A percentile compares a stretch with the other conserved stretches of the same genome.
Conservation (phyloP, 2,329 filamentous ascomycete genomes). For the Phialocephala sp. region DNA sequence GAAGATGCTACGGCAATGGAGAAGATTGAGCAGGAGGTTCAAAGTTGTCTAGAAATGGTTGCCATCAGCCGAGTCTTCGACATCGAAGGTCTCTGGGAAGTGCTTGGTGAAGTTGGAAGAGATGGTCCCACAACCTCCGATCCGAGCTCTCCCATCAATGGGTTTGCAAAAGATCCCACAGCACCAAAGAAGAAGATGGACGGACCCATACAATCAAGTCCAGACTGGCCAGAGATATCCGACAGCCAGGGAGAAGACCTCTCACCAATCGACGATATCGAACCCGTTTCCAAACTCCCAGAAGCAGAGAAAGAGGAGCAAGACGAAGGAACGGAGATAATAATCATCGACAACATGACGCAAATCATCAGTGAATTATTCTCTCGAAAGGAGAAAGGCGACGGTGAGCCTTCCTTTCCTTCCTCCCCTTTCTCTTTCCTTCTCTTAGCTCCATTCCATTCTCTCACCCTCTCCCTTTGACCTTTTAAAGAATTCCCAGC, state of each 20-base stretch:
- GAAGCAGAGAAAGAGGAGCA: not conserved
- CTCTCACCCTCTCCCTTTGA: too few species aligned
- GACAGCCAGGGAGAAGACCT: slow-evolving; percentile 30
- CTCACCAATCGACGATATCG: not conserved
- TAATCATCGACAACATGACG: slow-evolving; percentile 62
- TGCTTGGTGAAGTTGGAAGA: slow-evolving; percentile 53
- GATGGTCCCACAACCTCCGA: not conserved
- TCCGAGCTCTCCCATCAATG: not conserved
- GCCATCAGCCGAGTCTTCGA: slow-evolving; percentile 64
- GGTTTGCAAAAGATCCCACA: not conserved
- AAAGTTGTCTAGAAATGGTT: slow-evolving; percentile 52
- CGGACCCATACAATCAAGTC: not conserved
- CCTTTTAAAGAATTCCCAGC: not conserved
- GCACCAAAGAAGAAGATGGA: not conserved
- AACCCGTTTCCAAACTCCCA: slow-evolving; percentile 1
- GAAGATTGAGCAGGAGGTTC: slow-evolving; percentile 30
- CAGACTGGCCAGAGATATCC: slow-evolving; percentile 19
- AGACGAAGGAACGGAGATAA: slow-evolving; percentile 46
- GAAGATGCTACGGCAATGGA: not conserved
- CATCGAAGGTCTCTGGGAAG: slow-evolving; percentile 62
- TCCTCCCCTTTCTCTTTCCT: not conserved
- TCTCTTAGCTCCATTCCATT: not conserved
- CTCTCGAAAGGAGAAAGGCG: slow-evolving; percentile 49
- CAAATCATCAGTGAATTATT: slow-evolving; percentile 59
- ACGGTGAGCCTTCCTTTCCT: slow-evolving; percentile 40